These are phyloP conservation scores for Entomortierella chlamydospora DNA, from an alignment of 192 early-diverging fungal genomes.

Conservation along the genomic window DNA sequence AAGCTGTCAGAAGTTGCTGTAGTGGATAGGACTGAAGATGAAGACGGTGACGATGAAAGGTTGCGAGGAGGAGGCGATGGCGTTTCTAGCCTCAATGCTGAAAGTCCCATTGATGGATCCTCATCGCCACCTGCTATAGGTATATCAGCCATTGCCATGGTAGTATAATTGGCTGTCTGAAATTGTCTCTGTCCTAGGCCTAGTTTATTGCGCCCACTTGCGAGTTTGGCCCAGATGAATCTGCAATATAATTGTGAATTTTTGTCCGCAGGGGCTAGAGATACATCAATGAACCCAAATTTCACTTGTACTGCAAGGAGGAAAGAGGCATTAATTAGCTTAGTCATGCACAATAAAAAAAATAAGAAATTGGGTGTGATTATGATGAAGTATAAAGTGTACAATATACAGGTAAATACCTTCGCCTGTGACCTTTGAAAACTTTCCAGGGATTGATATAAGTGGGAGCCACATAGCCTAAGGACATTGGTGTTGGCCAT, in stretches of 20 bases:
- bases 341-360: neutral
- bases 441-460: conserved; percentile 37
- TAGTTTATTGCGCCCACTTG: conserved; percentile 46
- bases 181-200: conserved; percentile 47
- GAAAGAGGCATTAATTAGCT: neutral
- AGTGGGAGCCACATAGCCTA: conserved; percentile 45
- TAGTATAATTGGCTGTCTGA: conserved; percentile 14
- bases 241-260: conserved; percentile 16
- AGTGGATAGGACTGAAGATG: conserved; percentile 12
- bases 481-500: neutral
- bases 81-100: conserved; percentile 23
- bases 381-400: neutral
- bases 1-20: conserved; percentile 3
- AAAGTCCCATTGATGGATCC: conserved; percentile 29
- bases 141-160: conserved; percentile 33
- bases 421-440: conserved; percentile 48
- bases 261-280: conserved; percentile 17
- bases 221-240: conserved; percentile 22
- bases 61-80: conserved; percentile 32
- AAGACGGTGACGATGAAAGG: conserved; percentile 27
- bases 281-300: conserved; percentile 44
- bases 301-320: conserved; percentile 29
- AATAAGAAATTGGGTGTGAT: neutral
- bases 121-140: conserved; percentile 30
- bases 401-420: too few relatives aligned